Base-by-base conservation (phyloP, 305 asterid genomes). In the Fraxinus baroniana region DNA sequence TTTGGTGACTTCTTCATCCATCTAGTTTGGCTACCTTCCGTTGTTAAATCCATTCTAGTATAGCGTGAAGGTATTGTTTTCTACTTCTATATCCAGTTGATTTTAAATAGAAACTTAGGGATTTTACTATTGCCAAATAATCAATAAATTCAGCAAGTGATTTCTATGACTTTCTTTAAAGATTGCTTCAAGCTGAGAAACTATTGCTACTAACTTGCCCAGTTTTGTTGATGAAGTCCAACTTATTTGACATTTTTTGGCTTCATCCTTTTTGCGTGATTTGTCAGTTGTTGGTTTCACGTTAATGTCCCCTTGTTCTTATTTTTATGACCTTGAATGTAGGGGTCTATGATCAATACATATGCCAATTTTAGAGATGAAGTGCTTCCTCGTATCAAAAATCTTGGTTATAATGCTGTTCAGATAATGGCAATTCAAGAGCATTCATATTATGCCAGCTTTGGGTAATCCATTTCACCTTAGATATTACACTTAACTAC, bases 391-490 rank as follows among this genome's bases (percentile, higher is more conserved):
- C 99, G 99, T 60, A 95, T 97, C 86, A 97, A 97, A 93, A 89
- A 77, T 86, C 97, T 97, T 84, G 99, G 99, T 55, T 97, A 97
- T 82, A 97, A 97, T 86, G 99, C 98, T 64, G 97, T 97, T 90
- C 99, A 97, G 89, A 91, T 97, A 75, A 97, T 97, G 99, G 99
- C 99, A 82, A 97, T 97, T 87, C 99, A 95, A 90, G 99, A 97
- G 94, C 99, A 97, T 87, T 93, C 99, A 62, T 97, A 97, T 86
- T 97, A 97, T 91, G 99, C 98, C 86, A 93, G 99, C 87, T 97
- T 97, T 85, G 99, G 99, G 99, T 97, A 97, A 81, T 83, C 1
- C 22, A 76, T 46, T 64, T 82, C 70, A 30, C 78, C 74, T 37
- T 74, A 17, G 71, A 35, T 71, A 18, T 35, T 75, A 52, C 75